Conservation (phyloP, 106 monocot species). For the Apostasia shenzhenica region DNA sequence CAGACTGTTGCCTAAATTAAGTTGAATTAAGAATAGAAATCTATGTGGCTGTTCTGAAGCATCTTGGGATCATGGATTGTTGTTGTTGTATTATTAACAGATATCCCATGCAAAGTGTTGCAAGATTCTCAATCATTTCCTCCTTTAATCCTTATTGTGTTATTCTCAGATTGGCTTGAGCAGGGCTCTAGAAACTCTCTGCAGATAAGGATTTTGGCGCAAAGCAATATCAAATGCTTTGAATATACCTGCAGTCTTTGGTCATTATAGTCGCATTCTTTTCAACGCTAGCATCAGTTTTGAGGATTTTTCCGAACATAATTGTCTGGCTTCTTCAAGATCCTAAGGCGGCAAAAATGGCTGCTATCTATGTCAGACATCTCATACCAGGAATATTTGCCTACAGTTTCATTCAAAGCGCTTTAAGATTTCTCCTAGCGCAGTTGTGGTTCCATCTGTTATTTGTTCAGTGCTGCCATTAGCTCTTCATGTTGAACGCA, state of each 20-base stretch:
- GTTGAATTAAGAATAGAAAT: too few species aligned
- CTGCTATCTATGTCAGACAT: slow-evolving; percentile 38
- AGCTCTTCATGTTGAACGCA: slow-evolving; percentile 38
- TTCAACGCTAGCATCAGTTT: not conserved
- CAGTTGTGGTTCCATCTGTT: slow-evolving; percentile 43
- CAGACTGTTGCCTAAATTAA: too few species aligned
- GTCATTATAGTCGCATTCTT: slow-evolving; percentile 25
- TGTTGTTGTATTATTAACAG: too few species aligned
- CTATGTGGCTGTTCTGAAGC: too few species aligned
- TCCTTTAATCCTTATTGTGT: not conserved
- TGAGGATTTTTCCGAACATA: slow-evolving; percentile 50
- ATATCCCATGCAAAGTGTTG: too few species aligned
- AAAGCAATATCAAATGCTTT: slow-evolving; percentile 52
- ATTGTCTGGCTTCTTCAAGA: slow-evolving; percentile 64
- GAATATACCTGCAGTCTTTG: slow-evolving; percentile 25
- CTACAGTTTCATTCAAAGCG: slow-evolving; percentile 51
- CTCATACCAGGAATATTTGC: slow-evolving; percentile 71
- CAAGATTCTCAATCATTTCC: not conserved
- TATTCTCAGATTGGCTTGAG: slow-evolving; percentile 61
- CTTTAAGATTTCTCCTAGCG: slow-evolving; percentile 75
- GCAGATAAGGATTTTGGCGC: slow-evolving; percentile 68
- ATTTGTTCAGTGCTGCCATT: slow-evolving; percentile 49
- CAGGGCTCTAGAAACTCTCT: slow-evolving; percentile 72
- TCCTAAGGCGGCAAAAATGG: slow-evolving; percentile 44
- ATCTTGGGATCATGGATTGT: too few species aligned